A percentile compares a stretch with the other conserved stretches of the same genome.
Conservation (phyloP, 2,329 filamentous ascomycete genomes). For the Pyrenophora tritici-repentis region DNA sequence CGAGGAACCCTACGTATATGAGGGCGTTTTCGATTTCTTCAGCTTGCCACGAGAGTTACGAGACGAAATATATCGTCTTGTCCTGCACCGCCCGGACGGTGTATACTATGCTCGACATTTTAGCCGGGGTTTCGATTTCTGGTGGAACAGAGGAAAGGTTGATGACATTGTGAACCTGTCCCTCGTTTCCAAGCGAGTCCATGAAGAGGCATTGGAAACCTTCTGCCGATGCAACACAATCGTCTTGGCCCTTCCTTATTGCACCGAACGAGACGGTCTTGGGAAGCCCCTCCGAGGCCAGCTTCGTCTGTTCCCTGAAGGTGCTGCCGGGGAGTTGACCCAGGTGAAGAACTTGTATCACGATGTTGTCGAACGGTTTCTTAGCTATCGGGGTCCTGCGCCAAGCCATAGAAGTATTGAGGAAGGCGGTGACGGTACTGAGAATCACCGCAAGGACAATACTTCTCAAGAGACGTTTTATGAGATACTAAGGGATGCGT, state of each 20-base stretch:
- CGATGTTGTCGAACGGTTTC: neutral
- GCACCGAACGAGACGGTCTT: neutral
- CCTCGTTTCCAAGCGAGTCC: conserved; percentile 22
- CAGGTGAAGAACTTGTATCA: conserved; percentile 2
- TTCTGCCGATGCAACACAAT: conserved; percentile 23
- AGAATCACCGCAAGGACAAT: neutral
- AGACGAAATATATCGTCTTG: conserved; percentile 26
- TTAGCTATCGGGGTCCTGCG: neutral
- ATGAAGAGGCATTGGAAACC: conserved; percentile 23
- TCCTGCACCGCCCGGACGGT: conserved; percentile 14
- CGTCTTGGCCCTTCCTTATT: neutral
- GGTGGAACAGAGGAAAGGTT: neutral
- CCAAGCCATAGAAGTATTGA: conserved; percentile 1
- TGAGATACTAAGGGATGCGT: conserved; percentile 19
- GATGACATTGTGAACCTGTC: conserved; percentile 17
- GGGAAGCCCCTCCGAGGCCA: conserved; percentile 5
- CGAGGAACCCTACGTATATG: conserved; percentile 11
- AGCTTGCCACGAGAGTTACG: conserved; percentile 26
- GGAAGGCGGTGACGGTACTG: conserved; percentile 1
- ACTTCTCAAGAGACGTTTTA: conserved; percentile 4
- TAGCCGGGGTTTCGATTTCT: neutral
- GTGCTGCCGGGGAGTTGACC: conserved; percentile 4
- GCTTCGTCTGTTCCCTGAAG: conserved; percentile 24
- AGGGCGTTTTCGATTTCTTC: conserved; percentile 13
- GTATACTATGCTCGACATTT: conserved; percentile 8